Conservation (phyloP, 192 early-diverging fungal species). For the Podila epicladia region DNA sequence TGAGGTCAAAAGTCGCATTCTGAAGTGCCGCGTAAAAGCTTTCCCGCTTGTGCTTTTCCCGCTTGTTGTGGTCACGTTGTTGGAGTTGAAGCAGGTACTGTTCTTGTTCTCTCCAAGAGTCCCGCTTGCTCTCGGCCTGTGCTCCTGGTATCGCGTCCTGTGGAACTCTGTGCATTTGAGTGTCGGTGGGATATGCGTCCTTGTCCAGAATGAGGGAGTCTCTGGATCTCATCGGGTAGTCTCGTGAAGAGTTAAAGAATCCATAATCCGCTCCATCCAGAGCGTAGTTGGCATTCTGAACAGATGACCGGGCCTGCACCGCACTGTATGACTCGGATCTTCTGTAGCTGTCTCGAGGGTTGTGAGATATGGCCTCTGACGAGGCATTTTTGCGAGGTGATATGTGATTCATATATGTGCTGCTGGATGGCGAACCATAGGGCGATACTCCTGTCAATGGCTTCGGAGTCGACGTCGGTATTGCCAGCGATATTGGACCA, state of each 20-base stretch:
- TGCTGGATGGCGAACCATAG: slow-evolving; percentile 38
- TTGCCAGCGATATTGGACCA: slow-evolving; percentile 8
- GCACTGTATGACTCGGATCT: slow-evolving; percentile 39
- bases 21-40: slow-evolving; percentile 44
- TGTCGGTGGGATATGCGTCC: background rate
- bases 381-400: slow-evolving; percentile 30
- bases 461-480: slow-evolving; percentile 9
- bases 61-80: slow-evolving; percentile 7
- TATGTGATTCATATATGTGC: slow-evolving; percentile 28
- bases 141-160: background rate
- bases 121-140: background rate
- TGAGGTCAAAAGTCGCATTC: slow-evolving; percentile 4
- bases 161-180: background rate
- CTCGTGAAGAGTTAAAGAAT: slow-evolving; percentile 2
- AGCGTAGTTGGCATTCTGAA: slow-evolving; percentile 19
- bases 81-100: slow-evolving; percentile 7
- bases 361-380: slow-evolving; percentile 4
- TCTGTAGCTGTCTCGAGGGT: slow-evolving; percentile 30
- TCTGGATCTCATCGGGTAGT: slow-evolving; percentile 19
- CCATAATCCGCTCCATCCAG: slow-evolving; percentile 8
- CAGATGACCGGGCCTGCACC: slow-evolving; percentile 23
- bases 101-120: slow-evolving; percentile 23
- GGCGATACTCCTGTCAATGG: slow-evolving; percentile 20
- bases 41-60: slow-evolving; percentile 46
- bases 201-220: slow-evolving; percentile 3